Conservation (phyloP, 2,329 filamentous ascomycete genomes). For the Geosmithia putterillii region DNA sequence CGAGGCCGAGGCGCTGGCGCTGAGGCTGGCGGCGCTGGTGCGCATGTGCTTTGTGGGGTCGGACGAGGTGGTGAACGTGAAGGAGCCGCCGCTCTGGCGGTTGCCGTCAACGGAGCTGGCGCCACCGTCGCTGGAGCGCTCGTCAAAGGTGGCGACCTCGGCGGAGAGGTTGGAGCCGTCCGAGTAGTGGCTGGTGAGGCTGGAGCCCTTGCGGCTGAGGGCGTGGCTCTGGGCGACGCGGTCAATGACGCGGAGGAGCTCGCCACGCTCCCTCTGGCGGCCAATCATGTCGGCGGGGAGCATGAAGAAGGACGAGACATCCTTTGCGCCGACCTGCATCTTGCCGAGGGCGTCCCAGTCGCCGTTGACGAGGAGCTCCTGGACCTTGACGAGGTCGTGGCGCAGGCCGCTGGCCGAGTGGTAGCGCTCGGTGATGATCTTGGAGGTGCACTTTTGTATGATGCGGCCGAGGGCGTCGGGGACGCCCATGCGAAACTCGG, state of each 20-base stretch:
- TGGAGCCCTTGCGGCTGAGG: slow-evolving; percentile 27
- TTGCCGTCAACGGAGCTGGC: slow-evolving; percentile 41
- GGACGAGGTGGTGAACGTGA: slow-evolving; percentile 28
- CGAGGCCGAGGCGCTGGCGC: too few relatives aligned
- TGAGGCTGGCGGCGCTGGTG: slow-evolving; percentile 7
- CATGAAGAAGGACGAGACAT: slow-evolving; percentile 87
- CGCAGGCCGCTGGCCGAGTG: slow-evolving; percentile 80
- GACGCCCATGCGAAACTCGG: slow-evolving; percentile 66
- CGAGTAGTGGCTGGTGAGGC: slow-evolving; percentile 31
- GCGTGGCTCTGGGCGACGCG: slow-evolving; percentile 57
- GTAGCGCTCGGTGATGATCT: slow-evolving; percentile 78
- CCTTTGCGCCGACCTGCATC: slow-evolving; percentile 68
- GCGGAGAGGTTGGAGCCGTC: slow-evolving; percentile 42
- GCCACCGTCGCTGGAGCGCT: slow-evolving; percentile 43
- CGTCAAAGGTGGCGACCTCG: slow-evolving; percentile 32
- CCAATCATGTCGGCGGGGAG: slow-evolving; percentile 75
- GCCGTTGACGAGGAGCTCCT: slow-evolving; percentile 62
- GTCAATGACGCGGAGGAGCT: slow-evolving; percentile 64
- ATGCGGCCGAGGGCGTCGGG: slow-evolving; percentile 73
- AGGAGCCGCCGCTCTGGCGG: slow-evolving; percentile 34
- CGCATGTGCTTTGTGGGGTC: slow-evolving; percentile 24
- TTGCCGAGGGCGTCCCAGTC: slow-evolving; percentile 58
- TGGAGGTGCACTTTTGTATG: slow-evolving; percentile 86
- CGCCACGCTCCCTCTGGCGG: slow-evolving; percentile 56
- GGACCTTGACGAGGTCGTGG: slow-evolving; percentile 64